Evolutionary conservation across 306 rosid genomes (phyloP).

Genomic region (Medicago lupulina): DNA sequence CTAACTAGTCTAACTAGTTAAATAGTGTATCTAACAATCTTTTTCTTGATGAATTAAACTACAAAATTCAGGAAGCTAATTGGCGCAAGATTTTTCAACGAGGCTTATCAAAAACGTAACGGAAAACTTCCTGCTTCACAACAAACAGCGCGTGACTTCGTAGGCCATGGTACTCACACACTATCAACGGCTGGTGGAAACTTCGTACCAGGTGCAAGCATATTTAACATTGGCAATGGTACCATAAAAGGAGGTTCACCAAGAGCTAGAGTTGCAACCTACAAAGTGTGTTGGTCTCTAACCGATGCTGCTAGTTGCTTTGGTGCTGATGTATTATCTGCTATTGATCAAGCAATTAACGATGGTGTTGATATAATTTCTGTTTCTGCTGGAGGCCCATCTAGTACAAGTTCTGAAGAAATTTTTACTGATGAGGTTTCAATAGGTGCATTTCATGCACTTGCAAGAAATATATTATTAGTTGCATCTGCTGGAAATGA

Average conservation of each 20-base stretch:
- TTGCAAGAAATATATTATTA: slow-evolving; percentile 42
- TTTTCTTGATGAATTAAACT: too few species aligned
- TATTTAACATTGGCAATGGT: slow-evolving; percentile 64
- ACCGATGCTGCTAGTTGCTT: neutral
- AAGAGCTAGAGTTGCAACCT: slow-evolving; percentile 68
- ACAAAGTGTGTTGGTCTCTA: slow-evolving; percentile 76
- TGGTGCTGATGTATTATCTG: neutral
- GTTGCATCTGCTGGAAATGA: slow-evolving; percentile 44
- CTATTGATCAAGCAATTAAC: neutral
- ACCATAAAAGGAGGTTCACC: slow-evolving; percentile 90
- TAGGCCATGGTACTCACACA: slow-evolving; percentile 80
- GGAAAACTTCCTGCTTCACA: too few species aligned
- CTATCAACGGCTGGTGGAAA: slow-evolving; percentile 75
- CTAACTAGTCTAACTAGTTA: too few species aligned
- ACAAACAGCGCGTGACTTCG: slow-evolving; percentile 54
- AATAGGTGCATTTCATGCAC: slow-evolving; percentile 31
- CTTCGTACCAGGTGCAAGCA: slow-evolving; percentile 8
- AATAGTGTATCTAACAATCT: too few species aligned
- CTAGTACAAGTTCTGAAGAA: neutral
- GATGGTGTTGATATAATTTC: slow-evolving; percentile 57
- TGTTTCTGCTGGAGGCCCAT: slow-evolving; percentile 12
- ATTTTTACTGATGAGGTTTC: slow-evolving; percentile 42
- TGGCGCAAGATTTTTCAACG: slow-evolving; percentile 60
- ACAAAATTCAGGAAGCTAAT: too few species aligned
- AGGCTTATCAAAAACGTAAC: slow-evolving; percentile 30